These are phyloP conservation scores for Apophysomyces variabilis DNA, from an alignment of 371 early-diverging fungal species.

Conservation along the genomic window DNA sequence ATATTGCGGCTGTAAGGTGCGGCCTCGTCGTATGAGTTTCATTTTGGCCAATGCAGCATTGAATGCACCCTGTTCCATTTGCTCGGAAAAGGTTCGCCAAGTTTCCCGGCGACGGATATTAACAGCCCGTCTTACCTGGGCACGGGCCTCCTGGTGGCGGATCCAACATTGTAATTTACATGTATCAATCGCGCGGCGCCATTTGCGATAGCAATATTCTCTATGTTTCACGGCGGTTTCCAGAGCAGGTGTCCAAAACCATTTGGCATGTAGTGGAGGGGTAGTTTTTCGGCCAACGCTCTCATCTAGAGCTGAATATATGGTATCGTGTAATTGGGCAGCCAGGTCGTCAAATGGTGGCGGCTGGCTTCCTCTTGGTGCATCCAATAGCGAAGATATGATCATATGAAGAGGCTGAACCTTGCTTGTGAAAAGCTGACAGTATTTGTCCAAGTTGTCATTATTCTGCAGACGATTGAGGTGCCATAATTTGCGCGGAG, in stretches of 20 bases:
- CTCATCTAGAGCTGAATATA: conserved; percentile 8
- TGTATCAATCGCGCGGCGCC: conserved; percentile 17
- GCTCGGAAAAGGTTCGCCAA: conserved; percentile 17
- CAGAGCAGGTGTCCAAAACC: conserved; percentile 20
- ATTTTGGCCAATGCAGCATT: conserved; percentile 6
- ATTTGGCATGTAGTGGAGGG: conserved; percentile 10
- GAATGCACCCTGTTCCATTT: background rate
- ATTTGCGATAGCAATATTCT: conserved; percentile 17
- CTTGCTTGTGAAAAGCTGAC: too few relatives aligned
- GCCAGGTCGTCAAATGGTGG: background rate
- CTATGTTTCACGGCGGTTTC: background rate
- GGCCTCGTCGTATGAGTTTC: conserved; percentile 2
- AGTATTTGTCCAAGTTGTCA: too few relatives aligned
- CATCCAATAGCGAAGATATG: too few relatives aligned
- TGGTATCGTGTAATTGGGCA: background rate
- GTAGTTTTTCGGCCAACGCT: conserved; percentile 1
- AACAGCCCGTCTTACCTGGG: background rate
- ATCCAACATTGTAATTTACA: conserved; percentile 13
- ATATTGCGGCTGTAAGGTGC: background rate
- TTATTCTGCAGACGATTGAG: too few relatives aligned
- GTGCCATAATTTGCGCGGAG: too few relatives aligned
- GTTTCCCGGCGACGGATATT: conserved; percentile 16
- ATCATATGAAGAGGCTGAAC: too few relatives aligned
- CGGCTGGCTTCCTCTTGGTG: too few relatives aligned
- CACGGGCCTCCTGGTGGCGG: conserved; percentile 20